Base-by-base conservation (phyloP, 2,329 filamentous ascomycete species). In the Trichoderma endophyticum region DNA sequence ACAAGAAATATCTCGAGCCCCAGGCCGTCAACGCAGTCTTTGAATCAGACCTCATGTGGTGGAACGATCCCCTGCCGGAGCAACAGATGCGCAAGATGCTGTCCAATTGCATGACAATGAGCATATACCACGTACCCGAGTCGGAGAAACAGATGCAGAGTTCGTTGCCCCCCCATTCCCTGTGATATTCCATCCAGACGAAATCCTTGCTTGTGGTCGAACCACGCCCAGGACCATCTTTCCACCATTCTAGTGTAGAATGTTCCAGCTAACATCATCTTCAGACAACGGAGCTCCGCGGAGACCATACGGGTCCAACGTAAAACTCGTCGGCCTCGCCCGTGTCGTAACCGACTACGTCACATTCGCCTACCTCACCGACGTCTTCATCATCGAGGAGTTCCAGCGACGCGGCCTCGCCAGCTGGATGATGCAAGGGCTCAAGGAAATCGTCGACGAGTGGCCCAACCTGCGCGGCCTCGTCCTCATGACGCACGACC, bases 331-430 rank as follows among this genome's bases (percentile, higher is more conserved):
- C 67, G 83, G 83, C 71, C 80, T 84, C 70, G 80, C 81, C 61
- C 82, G 92, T 39, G 79, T 92, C n/a, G 82, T 93, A 66, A 94
- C 91, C 9, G 92, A 94, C 80, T 86, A 88, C 76, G 85, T 89
- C 61, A 91, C 91, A 0, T 89, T 93, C 75, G 90, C 87, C 39
- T 94, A 92, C 72, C 81, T 84, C 69, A 91, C 91, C 30, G 91
- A 93, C 76, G 88, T 93, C 24, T 93, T 91, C 78, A 83, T 93
- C 26, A 78, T 88, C 3, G 83, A 86, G 0, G 84, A 86, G 51
- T 87, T 89, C 76, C 90, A 91, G 77, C 85, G 87, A 5, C 82
- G 84, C 11, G 91, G 91, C 0, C 82, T 93, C 1, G 91, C 89
- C 3, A 86, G 83, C 57, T 93, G 90, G 89, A 80, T 93, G 77